Conservation (phyloP, 2,329 filamentous ascomycete genomes). For the Periconia sp. region DNA sequence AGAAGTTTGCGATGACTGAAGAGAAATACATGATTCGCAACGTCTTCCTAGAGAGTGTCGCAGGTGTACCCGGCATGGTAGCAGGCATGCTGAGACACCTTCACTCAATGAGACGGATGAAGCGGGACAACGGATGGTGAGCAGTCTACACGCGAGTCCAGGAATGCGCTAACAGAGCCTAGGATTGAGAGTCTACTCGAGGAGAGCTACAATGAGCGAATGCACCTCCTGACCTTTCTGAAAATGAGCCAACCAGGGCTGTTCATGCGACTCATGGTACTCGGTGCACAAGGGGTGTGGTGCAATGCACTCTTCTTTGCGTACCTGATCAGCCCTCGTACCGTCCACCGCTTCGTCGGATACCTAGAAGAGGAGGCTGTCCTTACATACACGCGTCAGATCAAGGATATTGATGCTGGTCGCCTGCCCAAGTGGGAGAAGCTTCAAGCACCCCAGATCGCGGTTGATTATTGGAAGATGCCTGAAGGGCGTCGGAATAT, state of each 20-base stretch:
- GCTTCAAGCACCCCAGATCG: constrained; percentile 84
- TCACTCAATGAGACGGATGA: constrained; percentile 80
- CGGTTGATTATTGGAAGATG: constrained; percentile 92
- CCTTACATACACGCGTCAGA: constrained; percentile 89
- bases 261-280: constrained; percentile 92
- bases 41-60: constrained; percentile 92
- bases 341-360: constrained; percentile 93
- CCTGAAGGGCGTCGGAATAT: constrained; percentile 82
- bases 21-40: constrained; percentile 89
- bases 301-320: constrained; percentile 92
- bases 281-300: constrained; percentile 93
- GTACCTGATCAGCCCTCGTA: constrained; percentile 85
- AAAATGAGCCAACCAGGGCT: constrained; percentile 85
- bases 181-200: constrained; percentile 92
- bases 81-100: constrained; percentile 93
- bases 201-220: constrained; percentile 90
- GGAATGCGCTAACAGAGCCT: constrained; percentile 11
- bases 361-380: constrained; percentile 98
- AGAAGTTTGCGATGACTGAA: constrained; percentile 75
- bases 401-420: constrained; percentile 86
- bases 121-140: constrained; percentile 88
- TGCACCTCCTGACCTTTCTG: constrained; percentile 92
- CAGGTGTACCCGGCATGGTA: constrained; percentile 96
- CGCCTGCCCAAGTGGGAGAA: constrained; percentile 80
- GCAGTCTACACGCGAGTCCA: not conserved